Evolutionary conservation across 257 asterid genomes (phyloP).

Genomic region (Striga asiatica): DNA sequence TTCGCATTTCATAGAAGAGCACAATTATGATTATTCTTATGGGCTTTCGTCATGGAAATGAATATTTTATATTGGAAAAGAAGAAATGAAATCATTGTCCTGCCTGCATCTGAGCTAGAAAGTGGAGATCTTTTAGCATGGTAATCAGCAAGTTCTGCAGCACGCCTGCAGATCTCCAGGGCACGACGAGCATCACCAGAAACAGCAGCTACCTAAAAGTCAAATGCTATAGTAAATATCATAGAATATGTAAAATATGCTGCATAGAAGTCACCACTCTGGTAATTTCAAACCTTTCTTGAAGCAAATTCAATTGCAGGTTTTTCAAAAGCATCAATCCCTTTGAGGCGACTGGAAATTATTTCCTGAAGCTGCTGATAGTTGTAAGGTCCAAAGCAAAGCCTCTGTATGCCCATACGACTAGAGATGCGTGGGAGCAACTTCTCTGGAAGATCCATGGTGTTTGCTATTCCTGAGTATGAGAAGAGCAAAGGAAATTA

Average conservation of each 20-base stretch:
- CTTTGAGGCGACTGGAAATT: slow-evolving; percentile 71
- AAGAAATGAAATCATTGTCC: background rate
- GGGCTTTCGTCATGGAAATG: background rate
- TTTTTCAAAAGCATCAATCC: slow-evolving; percentile 77
- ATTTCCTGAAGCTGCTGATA: slow-evolving; percentile 91
- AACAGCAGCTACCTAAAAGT: slow-evolving; percentile 88
- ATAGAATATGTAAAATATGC: slow-evolving; percentile 5
- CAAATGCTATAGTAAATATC: slow-evolving; percentile 11
- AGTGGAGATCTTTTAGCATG: slow-evolving; percentile 33
- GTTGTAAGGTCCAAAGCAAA: slow-evolving; percentile 92
- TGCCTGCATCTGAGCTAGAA: slow-evolving; percentile 41
- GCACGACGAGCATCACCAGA: slow-evolving; percentile 99
- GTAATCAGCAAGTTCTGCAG: slow-evolving; percentile 91
- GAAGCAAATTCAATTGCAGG: slow-evolving; percentile 93
- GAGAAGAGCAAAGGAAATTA: slow-evolving; percentile 10
- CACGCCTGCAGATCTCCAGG: slow-evolving; percentile 90
- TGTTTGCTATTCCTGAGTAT: slow-evolving; percentile 88
- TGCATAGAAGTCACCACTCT: slow-evolving; percentile 1
- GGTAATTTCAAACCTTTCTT: slow-evolving; percentile 51
- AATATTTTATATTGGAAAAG: background rate
- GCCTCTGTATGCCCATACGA: slow-evolving; percentile 99
- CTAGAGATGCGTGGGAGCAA: slow-evolving; percentile 92
- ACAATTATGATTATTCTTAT: background rate
- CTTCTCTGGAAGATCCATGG: slow-evolving; percentile 99
- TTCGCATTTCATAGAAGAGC: background rate